Percentiles rank a stretch among this genome's conserved stretches.
Conservation (phyloP, 2,329 filamentous ascomycete genomes). For the Pezicula carpinea region DNA sequence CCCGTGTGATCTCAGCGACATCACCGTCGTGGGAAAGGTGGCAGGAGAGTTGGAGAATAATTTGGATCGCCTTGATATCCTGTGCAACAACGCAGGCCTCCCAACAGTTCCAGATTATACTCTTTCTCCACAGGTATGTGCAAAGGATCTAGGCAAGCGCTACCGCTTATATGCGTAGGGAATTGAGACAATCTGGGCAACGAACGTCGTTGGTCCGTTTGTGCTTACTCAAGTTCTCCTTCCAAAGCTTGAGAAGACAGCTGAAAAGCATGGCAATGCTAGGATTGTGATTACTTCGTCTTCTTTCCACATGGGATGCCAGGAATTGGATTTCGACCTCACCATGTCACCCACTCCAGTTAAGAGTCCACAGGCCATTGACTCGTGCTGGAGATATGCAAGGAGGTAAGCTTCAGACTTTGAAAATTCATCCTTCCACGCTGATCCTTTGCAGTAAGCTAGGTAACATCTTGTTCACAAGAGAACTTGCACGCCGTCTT, state of each 20-base stretch:
- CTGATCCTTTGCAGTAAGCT: conserved; percentile 18
- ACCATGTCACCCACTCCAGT: conserved; percentile 19
- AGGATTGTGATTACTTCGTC: conserved; percentile 20
- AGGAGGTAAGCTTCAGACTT: conserved; percentile 7
- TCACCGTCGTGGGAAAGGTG: conserved; percentile 18
- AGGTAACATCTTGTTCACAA: conserved; percentile 28
- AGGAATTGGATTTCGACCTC: conserved; percentile 20
- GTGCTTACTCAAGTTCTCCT: conserved; percentile 9
- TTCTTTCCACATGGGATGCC: conserved; percentile 25
- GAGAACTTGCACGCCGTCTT: conserved; percentile 25
- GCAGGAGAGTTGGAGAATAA: conserved; percentile 18
- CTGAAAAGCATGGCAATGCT: conserved; percentile 6
- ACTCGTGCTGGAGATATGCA: conserved; percentile 28
- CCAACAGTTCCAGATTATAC: conserved; percentile 18
- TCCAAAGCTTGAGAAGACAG: conserved; percentile 17
- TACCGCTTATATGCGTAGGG: conserved; percentile 8
- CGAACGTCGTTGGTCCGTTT: conserved; percentile 18
- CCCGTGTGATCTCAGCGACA: conserved; percentile 28
- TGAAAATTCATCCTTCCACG: conserved; percentile 3
- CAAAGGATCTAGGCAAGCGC: background rate
- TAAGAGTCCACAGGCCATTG: conserved; percentile 17
- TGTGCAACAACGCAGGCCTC: conserved; percentile 30
- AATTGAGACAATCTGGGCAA: conserved; percentile 15
- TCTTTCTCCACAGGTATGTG: conserved; percentile 12
- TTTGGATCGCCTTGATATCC: conserved; percentile 26